These are phyloP conservation scores for Perilla frutescens DNA, from an alignment of 257 asterid genomes.

Conservation along the genomic window DNA sequence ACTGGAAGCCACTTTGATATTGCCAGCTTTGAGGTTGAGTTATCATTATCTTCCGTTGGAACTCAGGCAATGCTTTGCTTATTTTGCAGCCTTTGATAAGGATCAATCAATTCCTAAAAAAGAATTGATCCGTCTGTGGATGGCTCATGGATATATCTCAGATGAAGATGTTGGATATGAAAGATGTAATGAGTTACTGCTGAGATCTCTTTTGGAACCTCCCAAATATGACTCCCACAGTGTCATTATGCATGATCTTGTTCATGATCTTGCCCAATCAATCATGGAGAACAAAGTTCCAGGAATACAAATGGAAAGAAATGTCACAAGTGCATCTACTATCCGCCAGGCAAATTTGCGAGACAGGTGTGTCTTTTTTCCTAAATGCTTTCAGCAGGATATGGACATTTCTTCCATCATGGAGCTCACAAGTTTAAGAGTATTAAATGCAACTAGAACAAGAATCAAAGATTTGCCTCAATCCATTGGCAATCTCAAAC, in stretches of 20 bases:
- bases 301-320: no score
- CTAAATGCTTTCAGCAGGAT: no score
- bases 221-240: not conserved
- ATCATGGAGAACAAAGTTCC: no score
- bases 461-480: no score
- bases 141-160: slow-evolving; percentile 17
- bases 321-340: no score
- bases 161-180: slow-evolving; percentile 38
- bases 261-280: no score
- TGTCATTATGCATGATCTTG: slow-evolving; percentile 37
- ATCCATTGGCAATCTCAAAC: no score
- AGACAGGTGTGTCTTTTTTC: no score
- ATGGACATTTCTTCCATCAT: no score
- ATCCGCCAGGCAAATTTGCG: no score
- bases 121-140: slow-evolving; percentile 36
- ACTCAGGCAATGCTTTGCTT: slow-evolving; percentile 44
- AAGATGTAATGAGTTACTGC: slow-evolving; percentile 37
- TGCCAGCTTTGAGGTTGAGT: slow-evolving; percentile 42
- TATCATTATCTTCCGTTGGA: slow-evolving; percentile 41
- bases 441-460: no score
- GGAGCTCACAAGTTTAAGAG: no score
- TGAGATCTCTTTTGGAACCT: slow-evolving; percentile 40
- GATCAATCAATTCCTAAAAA: slow-evolving; percentile 9
- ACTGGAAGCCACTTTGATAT: slow-evolving; percentile 23
- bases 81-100: slow-evolving; percentile 43